Conservation (phyloP, 2,329 filamentous ascomycete genomes). For the Calonectria pteridis region DNA sequence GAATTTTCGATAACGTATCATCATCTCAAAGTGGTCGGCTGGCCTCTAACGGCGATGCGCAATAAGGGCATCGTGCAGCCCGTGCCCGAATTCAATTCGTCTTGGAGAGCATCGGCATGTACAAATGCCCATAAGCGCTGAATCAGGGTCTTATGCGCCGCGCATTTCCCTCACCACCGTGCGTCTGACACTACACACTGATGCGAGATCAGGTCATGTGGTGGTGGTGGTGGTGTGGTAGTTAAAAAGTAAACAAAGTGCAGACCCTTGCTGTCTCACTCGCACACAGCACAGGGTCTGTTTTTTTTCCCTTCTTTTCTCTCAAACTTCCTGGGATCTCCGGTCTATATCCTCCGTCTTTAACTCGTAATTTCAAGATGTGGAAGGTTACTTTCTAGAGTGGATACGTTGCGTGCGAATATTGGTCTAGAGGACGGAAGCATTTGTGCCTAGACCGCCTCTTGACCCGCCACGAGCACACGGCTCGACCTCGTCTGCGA, state of each 20-base stretch:
- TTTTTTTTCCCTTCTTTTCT: neutral
- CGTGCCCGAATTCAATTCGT: neutral
- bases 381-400: neutral
- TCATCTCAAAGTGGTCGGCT: neutral
- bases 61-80: neutral
- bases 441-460: neutral
- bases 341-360: neutral
- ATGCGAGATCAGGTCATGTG: neutral
- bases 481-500: neutral
- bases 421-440: neutral
- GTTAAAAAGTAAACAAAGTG: neutral
- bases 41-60: neutral
- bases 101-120: neutral
- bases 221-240: neutral
- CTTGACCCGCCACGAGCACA: neutral
- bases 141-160: neutral
- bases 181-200: neutral
- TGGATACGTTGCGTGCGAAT: neutral
- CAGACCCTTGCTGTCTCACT: neutral
- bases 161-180: neutral
- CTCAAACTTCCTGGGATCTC: neutral
- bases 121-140: neutral
- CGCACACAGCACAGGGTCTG: neutral
- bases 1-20: no score
- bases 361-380: neutral